phyloP scores from a whole-genome alignment of 2,329 filamentous ascomycete species.

The Epichloe sylvatica region DNA sequence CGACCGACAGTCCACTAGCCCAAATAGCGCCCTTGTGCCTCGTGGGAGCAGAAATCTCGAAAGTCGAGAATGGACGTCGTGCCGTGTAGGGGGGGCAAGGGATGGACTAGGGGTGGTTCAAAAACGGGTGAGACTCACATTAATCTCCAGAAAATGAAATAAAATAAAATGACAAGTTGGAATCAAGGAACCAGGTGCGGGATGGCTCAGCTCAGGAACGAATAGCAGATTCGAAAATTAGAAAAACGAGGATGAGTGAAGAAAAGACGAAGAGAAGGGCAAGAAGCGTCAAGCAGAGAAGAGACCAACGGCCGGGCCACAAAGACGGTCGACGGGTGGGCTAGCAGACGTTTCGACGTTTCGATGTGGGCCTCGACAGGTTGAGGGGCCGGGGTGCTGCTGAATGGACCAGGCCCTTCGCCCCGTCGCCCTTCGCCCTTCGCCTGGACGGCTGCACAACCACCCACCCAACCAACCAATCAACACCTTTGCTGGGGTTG shows the following conservation, averaged over 20 bases:
- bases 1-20: neutral
- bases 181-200: neutral
- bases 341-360: neutral
- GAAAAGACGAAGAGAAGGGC: neutral
- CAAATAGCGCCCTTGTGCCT: neutral
- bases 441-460: no score
- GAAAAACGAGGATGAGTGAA: neutral
- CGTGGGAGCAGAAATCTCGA: neutral
- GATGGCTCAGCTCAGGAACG: neutral
- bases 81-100: conserved; percentile 5
- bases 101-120: conserved; percentile 12
- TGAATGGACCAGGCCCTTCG: neutral
- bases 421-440: no score
- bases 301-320: conserved; percentile 3
- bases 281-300: conserved; percentile 2
- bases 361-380: conserved; percentile 1
- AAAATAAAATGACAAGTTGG: neutral
- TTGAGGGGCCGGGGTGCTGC: neutral
- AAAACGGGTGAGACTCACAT: conserved; percentile 18
- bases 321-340: conserved; percentile 1
- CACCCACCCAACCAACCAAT: no score
- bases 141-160: conserved; percentile 16
- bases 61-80: neutral
- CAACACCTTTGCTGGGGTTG: neutral
- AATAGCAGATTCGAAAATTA: neutral